Percentiles rank a stretch among this genome's conserved stretches.
phyloP scores from a whole-genome alignment of 129 eudicot species.

The Flaveria trinervia region DNA sequence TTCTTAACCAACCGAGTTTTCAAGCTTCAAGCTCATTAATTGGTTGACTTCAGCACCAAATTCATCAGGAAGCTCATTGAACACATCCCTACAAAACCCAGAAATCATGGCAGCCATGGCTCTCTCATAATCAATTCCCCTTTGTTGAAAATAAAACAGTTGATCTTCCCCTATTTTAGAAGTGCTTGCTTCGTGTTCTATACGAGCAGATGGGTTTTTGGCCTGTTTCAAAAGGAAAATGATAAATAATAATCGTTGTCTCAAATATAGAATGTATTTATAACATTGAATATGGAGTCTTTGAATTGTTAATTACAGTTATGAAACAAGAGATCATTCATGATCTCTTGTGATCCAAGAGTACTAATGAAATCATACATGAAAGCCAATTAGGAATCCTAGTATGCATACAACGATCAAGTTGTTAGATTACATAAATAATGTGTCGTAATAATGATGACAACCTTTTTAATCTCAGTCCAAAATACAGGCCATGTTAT shows the following conservation, averaged over 20 bases:
- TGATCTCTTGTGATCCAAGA: neutral
- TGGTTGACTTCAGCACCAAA: conserved; percentile 96
- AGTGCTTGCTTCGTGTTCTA: conserved; percentile 97
- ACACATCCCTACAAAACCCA: conserved; percentile 91
- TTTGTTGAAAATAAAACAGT: conserved; percentile 92
- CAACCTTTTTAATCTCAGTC: no score
- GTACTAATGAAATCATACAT: no score
- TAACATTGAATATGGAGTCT: neutral
- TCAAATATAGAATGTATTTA: neutral
- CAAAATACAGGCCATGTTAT: no score
- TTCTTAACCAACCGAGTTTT: conserved; percentile 88
- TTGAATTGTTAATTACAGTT: neutral
- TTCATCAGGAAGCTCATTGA: conserved; percentile 93
- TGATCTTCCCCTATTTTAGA: conserved; percentile 97
- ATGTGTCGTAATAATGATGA: no score
- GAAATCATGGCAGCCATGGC: conserved; percentile 99
- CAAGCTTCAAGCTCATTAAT: conserved; percentile 94
- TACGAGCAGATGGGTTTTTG: conserved; percentile 69
- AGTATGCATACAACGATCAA: neutral
- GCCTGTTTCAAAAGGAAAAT: conserved; percentile 44
- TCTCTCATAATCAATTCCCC: conserved; percentile 90
- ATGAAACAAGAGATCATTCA: neutral
- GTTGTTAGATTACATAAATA: neutral
- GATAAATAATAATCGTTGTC: neutral
- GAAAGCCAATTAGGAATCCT: no score